Base-by-base conservation (phyloP, 2,329 filamentous ascomycete species). In the Verruconis gallopava region DNA sequence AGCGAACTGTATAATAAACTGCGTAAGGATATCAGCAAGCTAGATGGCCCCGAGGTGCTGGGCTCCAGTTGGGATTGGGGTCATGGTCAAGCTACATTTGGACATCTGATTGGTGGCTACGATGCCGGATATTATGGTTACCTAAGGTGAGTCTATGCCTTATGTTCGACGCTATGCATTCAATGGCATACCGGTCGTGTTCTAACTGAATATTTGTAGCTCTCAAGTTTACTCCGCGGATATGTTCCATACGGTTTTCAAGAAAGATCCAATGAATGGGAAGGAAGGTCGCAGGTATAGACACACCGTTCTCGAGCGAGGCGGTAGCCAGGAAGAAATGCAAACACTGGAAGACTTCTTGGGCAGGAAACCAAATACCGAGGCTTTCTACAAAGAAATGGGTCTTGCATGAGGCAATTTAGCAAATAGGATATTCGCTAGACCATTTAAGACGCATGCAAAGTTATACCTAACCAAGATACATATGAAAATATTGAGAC, bases 191-290 rank as follows among this genome's bases (percentile, higher is more conserved):
- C n/a, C 28, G 14, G 15, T 20, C 13, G 3, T 18, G 21, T 37
- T 15, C 17, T 44, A 15, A 15, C 41, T 12, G 20, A 28, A 14
- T 15, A 43, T 14, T 25, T 32, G 13, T 44, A 63, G 74, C 48
- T 85, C 79, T 1, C 74, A 85, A 58, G 85, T 91, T 14, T 91
- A 88, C 63, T 83, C 78, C 17, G 73, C 80, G 19, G 84, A 93
- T 60, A 89, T 93, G 82, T 93, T 89, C 68, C 77, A 84, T 62
- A 73, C 73, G 0, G 78, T 82, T 37, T 91, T 91, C 65, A 79
- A 80, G 65, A 68, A 73, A 50, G 69, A 88, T 56, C 84, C 84
- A 0, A 86, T 89, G 82, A 74, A 86, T 57, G 70, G 69, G 21
- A 73, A 72, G 49, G 75, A 85, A 56, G 84, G 84, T 1, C 69